Base-by-base conservation (phyloP, 2,329 filamentous ascomycete species). In the Penicillium griseofulvum region DNA sequence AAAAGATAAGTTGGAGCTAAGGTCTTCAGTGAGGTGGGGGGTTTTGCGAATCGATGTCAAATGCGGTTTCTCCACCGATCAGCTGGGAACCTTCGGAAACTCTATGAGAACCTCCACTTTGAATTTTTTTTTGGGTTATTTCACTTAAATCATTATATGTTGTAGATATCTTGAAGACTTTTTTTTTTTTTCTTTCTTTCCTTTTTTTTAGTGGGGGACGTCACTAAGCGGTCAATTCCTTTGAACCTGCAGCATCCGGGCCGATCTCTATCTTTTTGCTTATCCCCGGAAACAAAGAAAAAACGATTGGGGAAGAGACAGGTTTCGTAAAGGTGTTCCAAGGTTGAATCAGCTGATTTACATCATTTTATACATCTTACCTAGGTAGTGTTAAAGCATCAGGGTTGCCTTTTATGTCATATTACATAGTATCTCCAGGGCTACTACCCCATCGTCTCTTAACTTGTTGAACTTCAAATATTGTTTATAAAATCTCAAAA, bases 51-150 rank as follows among this genome's bases (percentile, higher is more conserved):
- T 68, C 66, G 61, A 70, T 64, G 67, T 70, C 68, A 71, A 70
- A 68, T 61, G 62, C 57, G 60, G 65, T 65, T 61, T 58, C 67
- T 70, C 68, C 68, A 70, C 68, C 61, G 60, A 62, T 65, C 62
- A 62, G 58, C 61, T 65, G 63, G 59, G 55, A 62, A 57, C 55
- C 60, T 65, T 58, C 56, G 62, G 62, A 64, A 65, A 63, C 61
- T 65, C 59, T 65, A 62, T 64, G 54, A 39, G 39, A 59, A 57
- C 53, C 49, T 47, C 54, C 60, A 51, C 47, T 36, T 48, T 44
- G 53, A 31, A 54, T 52, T 14, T 31, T 45, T 55, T 22, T n/a
- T n/a, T 52, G 14, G 34, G 36, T 17, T 22, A 22, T 22, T 22
- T 22, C 22, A 22, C 22, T 22, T 22, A 22, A 22, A 22, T 22